Percentiles rank a stretch among this genome's conserved stretches.
Evolutionary conservation across 352 stramenopile species (phyloP).

Genomic region (Phytophthora europaea): DNA sequence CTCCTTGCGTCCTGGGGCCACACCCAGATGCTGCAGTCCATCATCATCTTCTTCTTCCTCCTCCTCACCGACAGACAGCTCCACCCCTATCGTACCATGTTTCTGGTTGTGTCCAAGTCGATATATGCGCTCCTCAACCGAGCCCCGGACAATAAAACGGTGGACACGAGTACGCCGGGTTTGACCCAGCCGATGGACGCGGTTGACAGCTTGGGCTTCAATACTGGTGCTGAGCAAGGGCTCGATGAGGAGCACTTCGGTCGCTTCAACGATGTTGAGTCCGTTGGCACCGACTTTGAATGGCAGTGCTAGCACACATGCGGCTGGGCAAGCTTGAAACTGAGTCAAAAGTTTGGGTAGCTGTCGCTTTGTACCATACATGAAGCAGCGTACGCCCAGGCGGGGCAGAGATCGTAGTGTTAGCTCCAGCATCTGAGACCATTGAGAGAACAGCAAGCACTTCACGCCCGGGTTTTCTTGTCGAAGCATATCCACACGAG

Average conservation of each 20-base stretch:
- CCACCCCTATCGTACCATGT: neutral
- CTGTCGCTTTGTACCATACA: slow-evolving; percentile 66
- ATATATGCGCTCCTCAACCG: slow-evolving; percentile 92
- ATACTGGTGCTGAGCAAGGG: slow-evolving; percentile 89
- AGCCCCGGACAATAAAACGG: slow-evolving; percentile 90
- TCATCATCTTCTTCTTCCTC: slow-evolving; percentile 37
- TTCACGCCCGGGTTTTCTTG: slow-evolving; percentile 77
- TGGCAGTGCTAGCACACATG: slow-evolving; percentile 77
- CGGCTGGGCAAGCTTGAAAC: slow-evolving; percentile 61
- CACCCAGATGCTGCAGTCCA: slow-evolving; percentile 34
- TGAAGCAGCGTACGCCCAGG: slow-evolving; percentile 79
- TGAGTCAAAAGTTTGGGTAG: slow-evolving; percentile 55
- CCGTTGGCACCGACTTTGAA: slow-evolving; percentile 93
- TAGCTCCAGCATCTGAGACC: slow-evolving; percentile 86
- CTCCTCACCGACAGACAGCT: slow-evolving; percentile 3
- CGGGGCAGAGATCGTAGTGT: slow-evolving; percentile 34
- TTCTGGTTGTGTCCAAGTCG: slow-evolving; percentile 34
- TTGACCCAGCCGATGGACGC: slow-evolving; percentile 93
- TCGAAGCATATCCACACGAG: slow-evolving; percentile 57
- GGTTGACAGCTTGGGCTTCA: slow-evolving; percentile 91
- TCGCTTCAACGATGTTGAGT: slow-evolving; percentile 94
- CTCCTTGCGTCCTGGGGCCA: slow-evolving; percentile 56
- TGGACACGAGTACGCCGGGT: slow-evolving; percentile 85
- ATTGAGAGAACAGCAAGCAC: slow-evolving; percentile 93
- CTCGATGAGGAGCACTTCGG: slow-evolving; percentile 93